A percentile compares a stretch with the other conserved stretches of the same genome.
These are phyloP conservation scores for Lasiosphaeria miniovina DNA, from an alignment of 495 filamentous ascomycete genomes.

Conservation along the genomic window DNA sequence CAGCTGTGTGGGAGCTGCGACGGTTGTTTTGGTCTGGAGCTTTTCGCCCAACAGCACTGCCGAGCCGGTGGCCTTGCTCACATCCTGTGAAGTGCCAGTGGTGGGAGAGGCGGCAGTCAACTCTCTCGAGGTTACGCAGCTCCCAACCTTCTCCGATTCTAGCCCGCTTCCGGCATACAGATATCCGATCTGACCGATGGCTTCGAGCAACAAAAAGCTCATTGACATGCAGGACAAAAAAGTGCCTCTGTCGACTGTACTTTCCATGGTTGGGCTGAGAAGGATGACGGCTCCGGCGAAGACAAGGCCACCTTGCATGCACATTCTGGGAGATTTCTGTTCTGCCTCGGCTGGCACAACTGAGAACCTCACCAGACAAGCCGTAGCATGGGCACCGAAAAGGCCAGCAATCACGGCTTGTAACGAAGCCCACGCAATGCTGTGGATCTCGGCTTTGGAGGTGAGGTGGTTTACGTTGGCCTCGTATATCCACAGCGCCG, in stretches of 20 bases:
- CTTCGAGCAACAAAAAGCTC: constrained; percentile 17
- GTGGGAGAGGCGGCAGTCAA: no score
- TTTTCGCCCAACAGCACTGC: not conserved
- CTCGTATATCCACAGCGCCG: constrained; percentile 18
- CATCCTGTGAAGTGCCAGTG: no score
- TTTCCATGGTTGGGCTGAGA: constrained; percentile 14
- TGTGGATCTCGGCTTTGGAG: constrained; percentile 18
- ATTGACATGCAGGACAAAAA: constrained; percentile 17
- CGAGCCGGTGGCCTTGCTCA: not conserved
- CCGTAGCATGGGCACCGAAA: constrained; percentile 10
- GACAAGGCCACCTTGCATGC: constrained; percentile 16
- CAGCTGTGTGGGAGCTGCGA: not conserved
- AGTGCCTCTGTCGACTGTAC: constrained; percentile 8
- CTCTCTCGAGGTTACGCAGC: no score
- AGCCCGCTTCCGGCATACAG: constrained; percentile 6
- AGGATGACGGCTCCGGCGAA: constrained; percentile 12
- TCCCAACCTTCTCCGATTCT: not conserved
- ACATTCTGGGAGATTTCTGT: constrained; percentile 4
- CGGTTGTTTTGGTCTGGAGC: not conserved
- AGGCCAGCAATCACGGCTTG: constrained; percentile 17
- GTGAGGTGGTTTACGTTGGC: not conserved
- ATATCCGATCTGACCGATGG: constrained; percentile 10
- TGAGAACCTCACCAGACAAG: not conserved
- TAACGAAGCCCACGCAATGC: constrained; percentile 15
- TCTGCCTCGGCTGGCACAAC: not conserved